These are phyloP conservation scores for Penicillium sp. DNA, from an alignment of 2,329 filamentous ascomycete genomes.

Conservation along the genomic window DNA sequence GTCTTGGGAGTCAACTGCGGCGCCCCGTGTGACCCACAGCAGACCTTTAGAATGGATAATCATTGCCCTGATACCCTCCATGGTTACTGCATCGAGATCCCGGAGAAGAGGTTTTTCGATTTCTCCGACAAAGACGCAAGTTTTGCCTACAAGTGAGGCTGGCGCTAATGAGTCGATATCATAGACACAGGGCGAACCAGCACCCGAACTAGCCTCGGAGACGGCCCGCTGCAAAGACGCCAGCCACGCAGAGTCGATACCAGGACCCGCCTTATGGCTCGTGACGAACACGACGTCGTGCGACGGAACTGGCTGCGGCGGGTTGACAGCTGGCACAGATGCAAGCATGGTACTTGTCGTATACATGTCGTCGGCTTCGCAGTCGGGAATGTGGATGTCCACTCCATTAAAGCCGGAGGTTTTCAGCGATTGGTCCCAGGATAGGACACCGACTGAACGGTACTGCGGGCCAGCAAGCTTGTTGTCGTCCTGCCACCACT, in stretches of 20 bases:
- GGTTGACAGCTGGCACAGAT: neutral
- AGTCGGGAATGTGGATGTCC: neutral
- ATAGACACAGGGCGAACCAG: neutral
- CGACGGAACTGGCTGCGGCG: neutral
- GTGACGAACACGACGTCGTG: neutral
- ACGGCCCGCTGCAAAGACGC: neutral
- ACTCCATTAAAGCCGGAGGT: neutral
- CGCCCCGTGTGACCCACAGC: neutral
- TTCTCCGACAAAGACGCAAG: neutral
- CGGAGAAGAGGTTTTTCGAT: neutral
- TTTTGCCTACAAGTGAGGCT: neutral
- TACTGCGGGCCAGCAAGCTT: neutral
- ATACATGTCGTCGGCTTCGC: neutral
- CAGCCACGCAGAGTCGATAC: neutral
- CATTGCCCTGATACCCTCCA: neutral
- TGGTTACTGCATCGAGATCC: neutral
- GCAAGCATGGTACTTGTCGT: neutral
- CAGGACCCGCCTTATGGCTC: neutral
- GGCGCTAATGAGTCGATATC: neutral
- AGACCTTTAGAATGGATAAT: neutral
- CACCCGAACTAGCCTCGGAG: neutral
- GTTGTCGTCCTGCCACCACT: neutral
- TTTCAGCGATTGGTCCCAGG: neutral
- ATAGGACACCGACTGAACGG: neutral
- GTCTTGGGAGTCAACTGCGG: neutral